These are phyloP conservation scores for Rhizopus delemar DNA, from an alignment of 371 early-diverging fungal genomes.

Conservation along the genomic window DNA sequence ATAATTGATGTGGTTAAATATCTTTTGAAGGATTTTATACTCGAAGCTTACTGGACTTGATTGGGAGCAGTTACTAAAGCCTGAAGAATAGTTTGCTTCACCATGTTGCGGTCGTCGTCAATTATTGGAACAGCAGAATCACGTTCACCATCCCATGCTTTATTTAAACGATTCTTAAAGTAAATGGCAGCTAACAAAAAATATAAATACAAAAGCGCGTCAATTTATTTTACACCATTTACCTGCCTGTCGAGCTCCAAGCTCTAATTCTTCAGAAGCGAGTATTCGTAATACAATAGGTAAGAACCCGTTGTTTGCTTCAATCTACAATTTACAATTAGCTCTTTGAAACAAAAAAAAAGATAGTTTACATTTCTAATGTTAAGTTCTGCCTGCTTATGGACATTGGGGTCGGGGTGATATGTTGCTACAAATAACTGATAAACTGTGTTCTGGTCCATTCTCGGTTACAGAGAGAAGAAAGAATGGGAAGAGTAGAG, in stretches of 20 bases:
- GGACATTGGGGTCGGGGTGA: constrained; percentile 75
- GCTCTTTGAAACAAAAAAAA: not conserved
- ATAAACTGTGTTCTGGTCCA: constrained; percentile 58
- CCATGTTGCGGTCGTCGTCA: constrained; percentile 72
- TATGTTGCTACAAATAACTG: constrained; percentile 77
- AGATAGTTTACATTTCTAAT: constrained; percentile 42
- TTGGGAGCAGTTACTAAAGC: constrained; percentile 71
- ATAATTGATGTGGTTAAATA: too few species aligned
- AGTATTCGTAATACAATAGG: constrained; percentile 73
- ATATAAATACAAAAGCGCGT: not conserved
- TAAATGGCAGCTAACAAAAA: constrained; percentile 77
- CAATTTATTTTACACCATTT: not conserved
- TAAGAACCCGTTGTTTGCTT: constrained; percentile 63
- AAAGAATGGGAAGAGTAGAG: too few species aligned
- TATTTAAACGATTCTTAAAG: constrained; percentile 88
- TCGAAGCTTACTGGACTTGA: constrained; percentile 64
- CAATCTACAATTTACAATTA: constrained; percentile 41
- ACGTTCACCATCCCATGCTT: constrained; percentile 69
- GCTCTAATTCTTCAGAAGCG: constrained; percentile 60
- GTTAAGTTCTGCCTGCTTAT: constrained; percentile 70
- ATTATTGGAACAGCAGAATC: constrained; percentile 52
- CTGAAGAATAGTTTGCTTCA: constrained; percentile 77
- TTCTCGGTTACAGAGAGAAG: constrained; percentile 3
- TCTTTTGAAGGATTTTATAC: too few species aligned
- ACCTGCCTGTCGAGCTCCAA: constrained; percentile 80